phyloP scores from a whole-genome alignment of 2,329 filamentous ascomycete species.

The Cryphonectria radicalis region DNA sequence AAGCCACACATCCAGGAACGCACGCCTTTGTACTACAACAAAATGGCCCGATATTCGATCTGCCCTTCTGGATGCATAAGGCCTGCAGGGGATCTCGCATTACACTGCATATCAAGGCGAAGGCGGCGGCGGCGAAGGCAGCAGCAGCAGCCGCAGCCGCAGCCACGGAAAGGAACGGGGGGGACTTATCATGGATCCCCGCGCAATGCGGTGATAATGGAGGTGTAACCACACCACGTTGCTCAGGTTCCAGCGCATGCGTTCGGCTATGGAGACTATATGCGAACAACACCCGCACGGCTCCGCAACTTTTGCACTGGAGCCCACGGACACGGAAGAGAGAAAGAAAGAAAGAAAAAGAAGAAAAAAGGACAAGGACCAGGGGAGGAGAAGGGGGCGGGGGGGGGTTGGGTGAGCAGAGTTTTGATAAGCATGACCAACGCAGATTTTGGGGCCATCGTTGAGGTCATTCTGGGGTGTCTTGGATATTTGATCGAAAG shows the following conservation, averaged over 20 bases:
- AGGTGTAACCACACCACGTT: conserved; percentile 13
- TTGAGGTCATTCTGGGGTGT: conserved; percentile 22
- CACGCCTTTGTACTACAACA: background rate
- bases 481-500: conserved; percentile 16
- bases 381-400: background rate
- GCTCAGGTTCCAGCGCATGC: conserved; percentile 1
- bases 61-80: background rate
- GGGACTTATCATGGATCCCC: background rate
- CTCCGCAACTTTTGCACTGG: background rate
- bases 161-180: background rate
- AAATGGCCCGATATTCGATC: background rate
- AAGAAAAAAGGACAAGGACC: background rate
- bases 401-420: background rate
- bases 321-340: too few relatives aligned
- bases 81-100: background rate
- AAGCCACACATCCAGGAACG: background rate
- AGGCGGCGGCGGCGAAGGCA: too few relatives aligned
- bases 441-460: background rate
- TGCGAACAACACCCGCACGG: background rate
- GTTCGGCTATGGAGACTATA: background rate
- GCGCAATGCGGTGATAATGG: conserved; percentile 4
- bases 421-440: conserved; percentile 7
- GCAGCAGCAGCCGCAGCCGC: background rate
- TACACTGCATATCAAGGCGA: background rate
- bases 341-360: background rate